Conservation (phyloP, 2,329 filamentous ascomycete species). For the Coniochaeta hoffmannii region DNA sequence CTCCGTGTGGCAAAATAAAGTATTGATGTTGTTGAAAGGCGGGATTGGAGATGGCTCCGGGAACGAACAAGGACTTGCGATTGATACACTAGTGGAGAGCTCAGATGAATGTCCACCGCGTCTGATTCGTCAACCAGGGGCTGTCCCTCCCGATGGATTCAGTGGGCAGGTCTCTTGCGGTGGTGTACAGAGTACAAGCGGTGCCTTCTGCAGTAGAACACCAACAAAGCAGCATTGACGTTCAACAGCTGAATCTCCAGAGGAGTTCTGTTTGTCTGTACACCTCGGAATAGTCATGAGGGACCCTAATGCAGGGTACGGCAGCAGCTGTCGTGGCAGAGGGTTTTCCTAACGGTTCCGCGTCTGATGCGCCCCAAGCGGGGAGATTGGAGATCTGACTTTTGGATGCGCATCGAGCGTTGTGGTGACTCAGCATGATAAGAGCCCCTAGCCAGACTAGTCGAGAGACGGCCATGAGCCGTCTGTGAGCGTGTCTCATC, state of each 20-base stretch:
- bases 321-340: neutral
- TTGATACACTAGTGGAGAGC: no score
- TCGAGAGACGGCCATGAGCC: no score
- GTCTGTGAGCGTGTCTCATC: no score
- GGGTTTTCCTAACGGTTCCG: neutral
- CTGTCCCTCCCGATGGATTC: neutral
- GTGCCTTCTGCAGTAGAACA: no score
- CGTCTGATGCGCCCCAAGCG: neutral
- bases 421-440: neutral
- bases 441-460: no score
- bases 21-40: neutral
- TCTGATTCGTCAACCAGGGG: neutral
- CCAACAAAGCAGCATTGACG: no score
- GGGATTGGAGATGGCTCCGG: neutral
- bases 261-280: no score
- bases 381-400: conserved; percentile 2
- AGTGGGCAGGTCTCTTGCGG: neutral
- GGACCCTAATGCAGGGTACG: no score
- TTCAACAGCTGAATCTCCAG: no score
- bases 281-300: no score
- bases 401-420: conserved; percentile 1
- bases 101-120: neutral
- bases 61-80: no score
- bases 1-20: neutral
- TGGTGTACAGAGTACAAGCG: no score